These are phyloP conservation scores for Pseudonitzschia multiseries DNA, from an alignment of 108 stramenopile species.

Conservation along the genomic window DNA sequence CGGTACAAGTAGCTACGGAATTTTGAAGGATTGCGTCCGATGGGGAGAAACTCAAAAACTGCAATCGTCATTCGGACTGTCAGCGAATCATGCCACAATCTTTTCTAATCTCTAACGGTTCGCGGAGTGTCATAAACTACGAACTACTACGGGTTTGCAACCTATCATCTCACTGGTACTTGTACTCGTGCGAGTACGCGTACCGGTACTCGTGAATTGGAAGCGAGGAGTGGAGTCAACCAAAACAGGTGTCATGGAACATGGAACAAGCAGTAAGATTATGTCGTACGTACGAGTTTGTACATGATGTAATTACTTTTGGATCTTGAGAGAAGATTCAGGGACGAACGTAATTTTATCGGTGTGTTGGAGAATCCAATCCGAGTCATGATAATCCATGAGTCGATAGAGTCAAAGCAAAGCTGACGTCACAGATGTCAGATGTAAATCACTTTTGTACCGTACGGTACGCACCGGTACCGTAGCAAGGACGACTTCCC, in stretches of 20 bases:
- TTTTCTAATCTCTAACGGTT: neutral
- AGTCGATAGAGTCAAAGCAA: too few species aligned
- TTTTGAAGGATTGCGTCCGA: neutral
- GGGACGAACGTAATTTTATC: neutral
- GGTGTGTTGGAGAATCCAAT: neutral
- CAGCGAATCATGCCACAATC: slow-evolving; percentile 3
- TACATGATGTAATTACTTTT: too few species aligned
- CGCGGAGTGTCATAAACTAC: neutral
- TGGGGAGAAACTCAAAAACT: neutral
- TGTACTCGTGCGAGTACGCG: neutral
- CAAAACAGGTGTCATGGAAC: too few species aligned
- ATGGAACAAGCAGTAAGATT: too few species aligned
- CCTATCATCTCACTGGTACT: neutral
- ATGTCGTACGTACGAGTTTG: too few species aligned
- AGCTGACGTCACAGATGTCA: too few species aligned
- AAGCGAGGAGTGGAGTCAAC: too few species aligned
- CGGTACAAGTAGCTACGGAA: neutral
- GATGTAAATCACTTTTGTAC: too few species aligned
- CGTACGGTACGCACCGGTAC: too few species aligned
- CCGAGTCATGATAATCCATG: neutral
- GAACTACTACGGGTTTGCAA: neutral
- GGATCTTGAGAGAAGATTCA: too few species aligned
- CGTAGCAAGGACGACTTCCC: too few species aligned
- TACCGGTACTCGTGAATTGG: too few species aligned
- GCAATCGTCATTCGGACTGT: neutral